These are phyloP conservation scores for Fusarium denticulatum DNA, from an alignment of 2,329 filamentous ascomycete species.

Conservation along the genomic window DNA sequence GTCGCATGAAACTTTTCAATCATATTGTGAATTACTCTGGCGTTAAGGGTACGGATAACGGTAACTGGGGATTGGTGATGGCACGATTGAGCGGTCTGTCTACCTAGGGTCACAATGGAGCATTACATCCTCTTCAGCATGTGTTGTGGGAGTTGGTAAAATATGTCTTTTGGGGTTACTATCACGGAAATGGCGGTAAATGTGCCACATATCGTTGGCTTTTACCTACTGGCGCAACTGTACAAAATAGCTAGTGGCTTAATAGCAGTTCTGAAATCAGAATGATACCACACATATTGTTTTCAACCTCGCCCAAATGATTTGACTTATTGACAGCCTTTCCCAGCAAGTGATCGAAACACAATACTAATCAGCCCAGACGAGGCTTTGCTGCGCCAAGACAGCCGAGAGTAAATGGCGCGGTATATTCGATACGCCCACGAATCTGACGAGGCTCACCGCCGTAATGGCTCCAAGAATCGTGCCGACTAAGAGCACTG, in stretches of 20 bases:
- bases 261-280: constrained; percentile 17
- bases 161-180: constrained; percentile 13
- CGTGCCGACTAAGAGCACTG: constrained; percentile 32
- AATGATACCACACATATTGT: not conserved
- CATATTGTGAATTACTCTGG: constrained; percentile 22
- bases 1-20: not conserved
- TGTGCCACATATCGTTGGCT: constrained; percentile 1
- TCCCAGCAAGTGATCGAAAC: not conserved
- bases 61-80: constrained; percentile 1
- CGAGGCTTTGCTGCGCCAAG: constrained; percentile 36
- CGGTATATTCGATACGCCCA: constrained; percentile 29
- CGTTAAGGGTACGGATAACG: constrained; percentile 33
- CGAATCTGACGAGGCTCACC: constrained; percentile 26
- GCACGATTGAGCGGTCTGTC: constrained; percentile 16
- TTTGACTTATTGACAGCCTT: not conserved
- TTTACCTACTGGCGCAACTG: constrained; percentile 20
- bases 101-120: constrained; percentile 22
- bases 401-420: constrained; percentile 31
- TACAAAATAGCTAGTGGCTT: constrained; percentile 21
- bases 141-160: constrained; percentile 38
- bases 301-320: not conserved
- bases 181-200: constrained; percentile 9
- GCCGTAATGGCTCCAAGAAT: constrained; percentile 24
- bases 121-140: constrained; percentile 31
- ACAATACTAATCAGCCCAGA: constrained; percentile 10